Base-by-base conservation (phyloP, 2,329 filamentous ascomycete genomes). In the Emmonsiellopsis sp. region DNA sequence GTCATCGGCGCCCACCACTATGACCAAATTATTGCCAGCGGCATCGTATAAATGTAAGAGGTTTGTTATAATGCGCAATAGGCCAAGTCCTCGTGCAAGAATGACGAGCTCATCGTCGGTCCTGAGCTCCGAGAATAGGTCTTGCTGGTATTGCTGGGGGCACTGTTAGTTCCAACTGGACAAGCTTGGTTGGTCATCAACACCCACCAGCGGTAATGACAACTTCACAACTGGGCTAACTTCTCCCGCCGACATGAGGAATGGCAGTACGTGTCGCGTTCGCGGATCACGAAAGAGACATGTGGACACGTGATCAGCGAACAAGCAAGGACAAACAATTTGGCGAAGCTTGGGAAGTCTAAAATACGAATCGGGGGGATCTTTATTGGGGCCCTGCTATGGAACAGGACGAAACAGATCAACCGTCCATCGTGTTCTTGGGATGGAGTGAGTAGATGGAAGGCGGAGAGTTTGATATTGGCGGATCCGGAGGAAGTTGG, bases 41-140 rank as follows among this genome's bases (percentile, higher is more conserved):
- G 90, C 91, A 79, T 98, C 93, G 73, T 96, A 96, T 16, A 91
- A 91, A 71, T 98, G 93, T 31, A 98, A 82, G 40, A 98, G 81
- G 67, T 97, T 98, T n/a, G 89, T 94, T 65, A 96, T 81, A 54
- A 98, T 82, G 61, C 90, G 89, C 68, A 96, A 82, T 45, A 97
- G 84, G 62, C 93, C 93, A 47, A 98, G 84, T 61, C 93, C 93
- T 51, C 89, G 87, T 42, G 92, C 93, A 53, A 97, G 81, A 52
- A 98, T 79, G 63, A 97, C 86, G 59, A 98, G 84, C 71, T 94
- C 87, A 87, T 98, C 93, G 74, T 96, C 88, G 57, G 83, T 77
- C 58, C 89, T 86, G 61, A 95, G 83, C 73, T 93, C 87, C 69
- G 87, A 89, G 76, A 97, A 97, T 64, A 97, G 83, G 65, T 89